Evolutionary conservation across 768 basidiomycete species (phyloP), one percentile per base, ranked within the genome.

Genomic region (Terana coerulea): DNA sequence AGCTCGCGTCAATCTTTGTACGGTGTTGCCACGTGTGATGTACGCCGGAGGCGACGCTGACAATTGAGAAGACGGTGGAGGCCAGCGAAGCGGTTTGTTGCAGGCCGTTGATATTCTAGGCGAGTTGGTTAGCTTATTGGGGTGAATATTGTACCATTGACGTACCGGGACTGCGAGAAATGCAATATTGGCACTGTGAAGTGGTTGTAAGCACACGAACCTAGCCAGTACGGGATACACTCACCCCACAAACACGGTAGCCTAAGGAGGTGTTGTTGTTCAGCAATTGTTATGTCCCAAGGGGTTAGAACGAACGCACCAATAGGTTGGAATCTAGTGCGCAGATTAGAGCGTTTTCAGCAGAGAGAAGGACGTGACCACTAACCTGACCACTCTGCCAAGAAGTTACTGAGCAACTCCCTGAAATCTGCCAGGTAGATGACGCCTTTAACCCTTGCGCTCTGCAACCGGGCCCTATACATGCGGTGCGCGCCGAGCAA

Each of bases 321-420:
- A 61, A 31, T 10, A 61, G 47, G 35, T 61, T 61, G 7, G 59
- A 57, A 43, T 61, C 59, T 61, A 26, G 6, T 17, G 34, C 6
- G 25, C 24, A 22, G 11, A 21, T 49, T 14, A 47, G 47, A 25
- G 42, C 29, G n/a, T n/a, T n/a, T n/a, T 42, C 9, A 10, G 17
- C 17, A 36, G 15, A 5, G 43, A 43, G 14, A 19, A n/a, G 31
- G 21, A 22, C 19, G 15, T 40, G 21, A 31, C 2, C 22, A 48
- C 62, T 45, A 29, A 65, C 64, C 64, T 7, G 58, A 58, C 61
- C 64, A 66, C 45, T 65, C 64, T 0, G 42, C 47, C 48, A 66
- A 34, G 35, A 66, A 52, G 6, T 53, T 57, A 22, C 49, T 47
- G 46, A 66, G 52, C 37, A 64, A 33, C 19, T 52, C 35, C 26